Evolutionary conservation across 2,329 filamentous ascomycete species (phyloP).

Genomic region (Fusarium austroafricanum): DNA sequence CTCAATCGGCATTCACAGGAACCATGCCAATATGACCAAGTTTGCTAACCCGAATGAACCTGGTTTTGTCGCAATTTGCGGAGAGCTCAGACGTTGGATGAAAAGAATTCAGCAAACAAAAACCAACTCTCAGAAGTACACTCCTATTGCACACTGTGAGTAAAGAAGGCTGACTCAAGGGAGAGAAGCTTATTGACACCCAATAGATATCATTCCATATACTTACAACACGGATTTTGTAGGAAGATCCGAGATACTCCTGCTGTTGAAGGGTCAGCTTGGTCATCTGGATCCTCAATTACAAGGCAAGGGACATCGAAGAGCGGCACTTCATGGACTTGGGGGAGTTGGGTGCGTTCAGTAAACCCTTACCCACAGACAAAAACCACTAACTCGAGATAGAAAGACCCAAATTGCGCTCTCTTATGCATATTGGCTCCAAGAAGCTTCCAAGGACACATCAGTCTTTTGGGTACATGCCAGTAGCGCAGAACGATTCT

Average conservation of each 20-base stretch:
- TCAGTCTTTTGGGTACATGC: constrained; percentile 54
- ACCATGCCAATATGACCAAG: constrained; percentile 28
- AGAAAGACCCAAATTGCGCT: constrained; percentile 38
- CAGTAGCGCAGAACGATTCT: constrained; percentile 46
- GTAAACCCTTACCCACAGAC: rapidly evolving
- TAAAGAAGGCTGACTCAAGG: no score
- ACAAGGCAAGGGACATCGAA: not conserved
- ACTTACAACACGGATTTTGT: constrained; percentile 26
- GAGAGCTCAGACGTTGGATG: constrained; percentile 25
- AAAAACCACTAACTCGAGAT: not conserved
- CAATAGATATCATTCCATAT: constrained; percentile 25
- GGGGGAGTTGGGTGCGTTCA: constrained; percentile 35
- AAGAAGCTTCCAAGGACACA: not conserved
- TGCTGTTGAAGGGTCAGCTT: constrained; percentile 5
- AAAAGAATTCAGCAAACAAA: not conserved
- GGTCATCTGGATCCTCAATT: not conserved
- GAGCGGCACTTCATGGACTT: constrained; percentile 21
- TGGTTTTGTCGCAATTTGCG: constrained; percentile 16
- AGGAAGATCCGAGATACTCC: constrained; percentile 11
- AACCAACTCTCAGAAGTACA: not conserved
- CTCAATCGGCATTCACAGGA: constrained; percentile 14
- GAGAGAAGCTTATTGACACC: not conserved
- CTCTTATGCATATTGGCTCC: constrained; percentile 30
- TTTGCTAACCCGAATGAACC: constrained; percentile 13
- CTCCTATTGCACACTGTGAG: not conserved